A percentile compares a stretch with the other conserved stretches of the same genome.
Conservation (phyloP, 176 grass and related monocot genomes). For the Oryza nivara region DNA sequence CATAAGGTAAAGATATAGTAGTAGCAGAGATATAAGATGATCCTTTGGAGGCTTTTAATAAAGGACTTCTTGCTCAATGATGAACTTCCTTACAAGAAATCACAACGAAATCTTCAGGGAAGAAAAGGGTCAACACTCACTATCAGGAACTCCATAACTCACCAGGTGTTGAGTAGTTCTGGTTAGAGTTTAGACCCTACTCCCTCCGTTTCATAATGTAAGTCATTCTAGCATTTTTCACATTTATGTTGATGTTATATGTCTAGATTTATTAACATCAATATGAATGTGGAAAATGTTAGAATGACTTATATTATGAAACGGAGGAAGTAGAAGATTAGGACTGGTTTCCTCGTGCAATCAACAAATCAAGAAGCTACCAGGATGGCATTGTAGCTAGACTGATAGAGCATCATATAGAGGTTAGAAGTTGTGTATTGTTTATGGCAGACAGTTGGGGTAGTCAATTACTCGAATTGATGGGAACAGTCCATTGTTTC, state of each 20-base stretch:
- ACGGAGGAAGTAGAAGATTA: not conserved
- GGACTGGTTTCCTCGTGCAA: not conserved
- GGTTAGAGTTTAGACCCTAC: not conserved
- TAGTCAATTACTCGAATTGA: not conserved
- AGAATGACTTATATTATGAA: no score
- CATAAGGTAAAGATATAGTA: not conserved
- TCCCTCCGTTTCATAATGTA: no score
- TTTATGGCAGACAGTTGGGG: not conserved
- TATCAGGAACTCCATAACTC: not conserved
- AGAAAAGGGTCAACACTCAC: not conserved
- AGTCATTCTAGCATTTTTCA: no score
- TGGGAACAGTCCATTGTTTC: not conserved
- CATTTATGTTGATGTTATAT: no score
- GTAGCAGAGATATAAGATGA: not conserved
- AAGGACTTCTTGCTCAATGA: slow-evolving; percentile 8
- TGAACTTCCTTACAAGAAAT: not conserved
- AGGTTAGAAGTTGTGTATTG: not conserved
- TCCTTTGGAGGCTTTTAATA: slow-evolving; percentile 17
- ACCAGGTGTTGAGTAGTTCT: not conserved
- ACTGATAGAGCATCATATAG: not conserved
- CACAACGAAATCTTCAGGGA: no score
- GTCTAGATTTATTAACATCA: no score
- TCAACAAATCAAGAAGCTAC: not conserved
- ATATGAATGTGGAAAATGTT: no score
- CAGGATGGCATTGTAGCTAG: not conserved